Base-by-base conservation (phyloP, 805 yeast species). In the Schizosaccharomyces japonicus region DNA sequence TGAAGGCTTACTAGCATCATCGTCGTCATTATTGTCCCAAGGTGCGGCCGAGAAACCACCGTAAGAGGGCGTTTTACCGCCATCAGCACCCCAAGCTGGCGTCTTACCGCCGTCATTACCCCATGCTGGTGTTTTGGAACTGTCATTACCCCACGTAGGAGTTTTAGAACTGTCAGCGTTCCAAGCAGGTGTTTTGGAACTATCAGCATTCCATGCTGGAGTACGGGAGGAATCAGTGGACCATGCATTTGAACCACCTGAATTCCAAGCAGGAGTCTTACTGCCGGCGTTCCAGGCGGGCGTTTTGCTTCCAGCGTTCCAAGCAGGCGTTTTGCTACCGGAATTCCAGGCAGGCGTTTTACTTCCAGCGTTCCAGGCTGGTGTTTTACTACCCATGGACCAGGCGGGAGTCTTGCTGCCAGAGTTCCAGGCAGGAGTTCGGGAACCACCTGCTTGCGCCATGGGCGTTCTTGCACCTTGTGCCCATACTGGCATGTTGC, bases 261-360 rank as follows among this genome's bases (percentile, higher is more conserved):
- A 72, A 45, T 11, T 30, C 32, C 28, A 44, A 42, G 46, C 46
- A 29, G 46, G 46, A 4, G 46, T 42, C 11, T 29, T 26, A 29
- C 3, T n/a, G 5, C 45, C 45, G 19, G 42, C 17, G n/a, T 66
- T 61, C 66, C 68, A 65, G 17, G 64, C 63, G 5, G 75, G 68
- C 19, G 67, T 63, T 27, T 66, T 64, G 21, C 70, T 70, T 45
- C 61, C 61, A 60, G 60, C 48, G 55, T 64, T 57, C 62, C 72
- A 55, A 44, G 53, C 52, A 6, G 53, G 53, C 8, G 53, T 51
- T 21, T 42, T 42, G 19, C 27, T 28, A 7, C 31, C 31, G 27
- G 46, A 42, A 30, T 6, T 42, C 33, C 42, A 46, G 1, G 51
- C 51, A 13, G 52, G 53, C 5, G 59, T 54, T 30, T 57, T 56